Percentiles rank a stretch among this genome's conserved stretches.
Conservation (phyloP, 257 asterid genomes). For the Nicotiana knightiana region DNA sequence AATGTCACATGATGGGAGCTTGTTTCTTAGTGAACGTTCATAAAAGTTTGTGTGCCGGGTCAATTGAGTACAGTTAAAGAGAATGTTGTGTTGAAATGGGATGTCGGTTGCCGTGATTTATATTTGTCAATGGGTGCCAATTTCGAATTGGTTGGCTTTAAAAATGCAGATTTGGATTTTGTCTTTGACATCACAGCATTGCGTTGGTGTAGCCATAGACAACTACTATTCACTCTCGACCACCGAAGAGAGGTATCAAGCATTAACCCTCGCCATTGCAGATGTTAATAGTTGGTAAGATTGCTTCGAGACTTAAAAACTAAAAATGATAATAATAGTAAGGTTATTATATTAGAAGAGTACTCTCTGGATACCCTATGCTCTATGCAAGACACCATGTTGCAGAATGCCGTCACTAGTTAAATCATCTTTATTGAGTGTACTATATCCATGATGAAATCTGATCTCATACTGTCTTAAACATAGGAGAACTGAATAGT, state of each 20-base stretch:
- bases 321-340: slow-evolving; percentile 53
- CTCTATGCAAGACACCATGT: slow-evolving; percentile 44
- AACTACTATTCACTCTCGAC: slow-evolving; percentile 75
- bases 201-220: slow-evolving; percentile 98
- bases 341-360: slow-evolving; percentile 36
- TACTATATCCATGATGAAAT: slow-evolving; percentile 26
- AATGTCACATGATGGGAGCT: slow-evolving; percentile 29
- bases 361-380: slow-evolving; percentile 55
- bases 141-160: slow-evolving; percentile 97
- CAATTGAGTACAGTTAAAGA: slow-evolving; percentile 64
- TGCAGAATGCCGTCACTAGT: slow-evolving; percentile 38
- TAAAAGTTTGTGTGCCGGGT: slow-evolving; percentile 39
- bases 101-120: slow-evolving; percentile 90
- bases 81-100: slow-evolving; percentile 58
- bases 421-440: slow-evolving; percentile 34
- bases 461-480: slow-evolving; percentile 11
- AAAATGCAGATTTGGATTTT: slow-evolving; percentile 99
- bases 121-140: slow-evolving; percentile 89
- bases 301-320: slow-evolving; percentile 91
- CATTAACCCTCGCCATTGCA: slow-evolving; percentile 85
- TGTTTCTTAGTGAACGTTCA: slow-evolving; percentile 23
- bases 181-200: slow-evolving; percentile 81
- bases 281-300: slow-evolving; percentile 99
- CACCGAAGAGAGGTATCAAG: slow-evolving; percentile 94
- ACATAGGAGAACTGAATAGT: slow-evolving; percentile 17